Conservation (phyloP, 805 yeast genomes). For the Kazachstania psychrophila region DNA sequence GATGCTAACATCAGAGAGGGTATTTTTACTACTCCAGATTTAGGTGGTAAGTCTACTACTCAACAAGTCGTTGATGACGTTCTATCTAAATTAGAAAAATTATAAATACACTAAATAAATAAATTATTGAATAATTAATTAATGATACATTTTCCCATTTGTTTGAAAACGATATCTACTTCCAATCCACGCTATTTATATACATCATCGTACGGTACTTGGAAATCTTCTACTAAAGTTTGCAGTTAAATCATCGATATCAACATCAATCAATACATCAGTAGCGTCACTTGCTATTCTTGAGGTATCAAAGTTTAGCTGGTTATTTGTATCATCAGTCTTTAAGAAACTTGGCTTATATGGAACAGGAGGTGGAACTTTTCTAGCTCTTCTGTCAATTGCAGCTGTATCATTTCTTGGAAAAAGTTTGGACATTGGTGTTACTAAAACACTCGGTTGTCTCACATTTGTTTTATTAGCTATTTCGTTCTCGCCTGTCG, state of each 20-base stretch:
- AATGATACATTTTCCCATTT: background rate
- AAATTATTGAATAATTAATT: background rate
- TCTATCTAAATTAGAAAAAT: constrained; percentile 29
- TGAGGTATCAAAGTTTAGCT: background rate
- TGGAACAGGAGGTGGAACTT: constrained; percentile 41
- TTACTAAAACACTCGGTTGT: constrained; percentile 1
- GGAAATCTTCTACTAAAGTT: constrained; percentile 54
- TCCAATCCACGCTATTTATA: background rate
- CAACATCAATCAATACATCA: constrained; percentile 4
- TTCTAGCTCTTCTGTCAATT: constrained; percentile 7
- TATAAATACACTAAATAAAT: background rate
- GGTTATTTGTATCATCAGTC: constrained; percentile 30
- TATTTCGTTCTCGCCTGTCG: constrained; percentile 31
- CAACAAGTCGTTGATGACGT: constrained; percentile 82
- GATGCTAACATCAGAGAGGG: constrained; percentile 85
- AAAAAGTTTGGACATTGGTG: background rate
- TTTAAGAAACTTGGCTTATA: constrained; percentile 16
- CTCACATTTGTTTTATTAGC: background rate
- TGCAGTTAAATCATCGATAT: constrained; percentile 47
- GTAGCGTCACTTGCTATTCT: constrained; percentile 6
- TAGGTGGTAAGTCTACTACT: constrained; percentile 85
- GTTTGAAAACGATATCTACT: too few relatives aligned
- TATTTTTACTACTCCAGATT: constrained; percentile 74
- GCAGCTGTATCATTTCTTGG: background rate
- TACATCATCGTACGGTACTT: constrained; percentile 34